These are phyloP conservation scores for Chrysosporium keratinophilum DNA, from an alignment of 2,329 filamentous ascomycete genomes.

Conservation along the genomic window DNA sequence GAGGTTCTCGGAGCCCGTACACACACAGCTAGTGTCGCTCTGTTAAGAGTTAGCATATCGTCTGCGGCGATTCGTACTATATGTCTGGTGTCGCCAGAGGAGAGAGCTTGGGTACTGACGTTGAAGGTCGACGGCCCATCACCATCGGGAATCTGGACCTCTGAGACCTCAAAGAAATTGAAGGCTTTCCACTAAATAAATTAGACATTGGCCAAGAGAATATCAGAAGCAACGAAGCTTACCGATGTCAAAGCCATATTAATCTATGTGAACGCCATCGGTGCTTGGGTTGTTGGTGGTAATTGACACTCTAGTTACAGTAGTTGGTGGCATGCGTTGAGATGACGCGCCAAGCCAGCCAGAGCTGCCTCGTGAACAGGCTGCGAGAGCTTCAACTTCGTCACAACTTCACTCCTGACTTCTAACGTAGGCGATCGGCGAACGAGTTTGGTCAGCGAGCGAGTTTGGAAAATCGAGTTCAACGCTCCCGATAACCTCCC, in stretches of 20 bases:
- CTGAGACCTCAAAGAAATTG: slow-evolving; percentile 95
- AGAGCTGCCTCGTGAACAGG: background rate
- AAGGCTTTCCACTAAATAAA: slow-evolving; percentile 86
- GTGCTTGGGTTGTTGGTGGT: background rate
- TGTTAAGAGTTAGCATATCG: slow-evolving; percentile 18
- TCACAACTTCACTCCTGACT: too few relatives aligned
- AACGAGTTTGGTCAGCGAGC: too few relatives aligned
- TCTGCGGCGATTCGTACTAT: slow-evolving; percentile 6
- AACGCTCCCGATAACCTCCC: too few relatives aligned
- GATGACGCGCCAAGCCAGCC: background rate
- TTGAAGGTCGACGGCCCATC: slow-evolving; percentile 71
- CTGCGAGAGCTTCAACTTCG: too few relatives aligned
- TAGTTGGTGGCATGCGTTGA: background rate
- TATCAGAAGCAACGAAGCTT: slow-evolving; percentile 11
- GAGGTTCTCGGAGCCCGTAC: slow-evolving; percentile 76
- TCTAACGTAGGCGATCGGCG: too few relatives aligned
- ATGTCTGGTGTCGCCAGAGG: background rate
- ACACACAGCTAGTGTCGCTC: slow-evolving; percentile 68
- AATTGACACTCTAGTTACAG: too few relatives aligned
- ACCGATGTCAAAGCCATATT: slow-evolving; percentile 37
- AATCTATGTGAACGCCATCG: slow-evolving; percentile 28
- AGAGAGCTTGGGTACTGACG: slow-evolving; percentile 40
- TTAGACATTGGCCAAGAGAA: background rate
- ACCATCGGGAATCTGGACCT: slow-evolving; percentile 69
- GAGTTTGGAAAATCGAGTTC: too few relatives aligned